Base-by-base conservation (phyloP, 345 rosid genomes). In the Mallotus nudiflorus region DNA sequence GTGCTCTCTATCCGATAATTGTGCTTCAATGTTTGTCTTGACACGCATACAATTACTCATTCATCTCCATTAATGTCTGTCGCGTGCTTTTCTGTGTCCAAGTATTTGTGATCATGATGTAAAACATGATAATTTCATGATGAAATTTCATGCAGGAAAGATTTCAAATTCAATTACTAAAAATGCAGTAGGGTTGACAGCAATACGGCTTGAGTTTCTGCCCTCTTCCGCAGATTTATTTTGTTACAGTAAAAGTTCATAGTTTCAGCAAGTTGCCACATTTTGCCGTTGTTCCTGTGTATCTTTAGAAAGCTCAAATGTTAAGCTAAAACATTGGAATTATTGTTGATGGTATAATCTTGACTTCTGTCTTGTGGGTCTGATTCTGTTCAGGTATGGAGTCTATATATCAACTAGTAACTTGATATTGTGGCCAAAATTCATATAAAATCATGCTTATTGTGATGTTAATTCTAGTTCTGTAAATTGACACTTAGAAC, bases 1-100 rank as follows among this genome's bases (percentile, higher is more conserved):
- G 96, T 90, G 48, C 57, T 18, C 22, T 25, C n/a, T 14, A 20
- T 31, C 10, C 4, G n/a, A 7, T 35, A 12, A 51, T 28, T 8
- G n/a, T 31, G 18, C 13, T 19, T 13, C 13, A 4, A 18, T 29
- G 6, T 64, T 25, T 8, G 2, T 22, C 1, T 13, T 19, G 37
- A 20, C n/a, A 29, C 55, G 55, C 3, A 28, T 44, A n/a, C 28
- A 19, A 51, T 46, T 69, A 20, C n/a, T n/a, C n/a, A 0, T n/a
- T 28, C 37, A 39, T 49, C 16, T 55, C 19, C 18, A 16, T 49
- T 62, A 11, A n/a, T 4, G 13, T 42, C 46, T 4, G 9, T 42
- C 9, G 11, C 51, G 24, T 6, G 19, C 12, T 5, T 15, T 6
- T 13, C 42, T 44, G 28, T 15, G 25, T 62, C 11, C 42, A 5